Evolutionary conservation across 495 filamentous ascomycete genomes (phyloP).

Genomic region (Xylaria castorea): DNA sequence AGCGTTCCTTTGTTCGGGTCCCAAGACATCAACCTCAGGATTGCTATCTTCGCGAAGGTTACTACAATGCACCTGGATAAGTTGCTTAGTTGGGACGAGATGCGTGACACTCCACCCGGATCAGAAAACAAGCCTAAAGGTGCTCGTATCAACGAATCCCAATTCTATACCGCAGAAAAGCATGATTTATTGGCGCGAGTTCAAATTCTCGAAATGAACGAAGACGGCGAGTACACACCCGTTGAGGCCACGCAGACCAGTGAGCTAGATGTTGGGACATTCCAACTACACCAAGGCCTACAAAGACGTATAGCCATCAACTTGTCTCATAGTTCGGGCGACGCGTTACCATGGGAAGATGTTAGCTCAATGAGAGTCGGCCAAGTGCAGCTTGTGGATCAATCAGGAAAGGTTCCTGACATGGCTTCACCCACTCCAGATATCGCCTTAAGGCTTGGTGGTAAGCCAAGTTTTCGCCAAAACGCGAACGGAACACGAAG

Average conservation of each 20-base stretch:
- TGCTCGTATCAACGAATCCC: constrained; percentile 83
- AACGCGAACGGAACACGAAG: constrained; percentile 93
- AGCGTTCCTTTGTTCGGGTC: constrained; percentile 89
- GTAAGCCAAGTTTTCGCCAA: constrained; percentile 74
- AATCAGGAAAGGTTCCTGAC: constrained; percentile 82
- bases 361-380: constrained; percentile 77
- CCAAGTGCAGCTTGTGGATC: constrained; percentile 80
- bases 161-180: constrained; percentile 90
- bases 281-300: constrained; percentile 93
- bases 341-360: constrained; percentile 85
- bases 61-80: constrained; percentile 96
- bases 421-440: constrained; percentile 73
- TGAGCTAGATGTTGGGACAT: constrained; percentile 82
- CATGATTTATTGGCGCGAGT: constrained; percentile 90
- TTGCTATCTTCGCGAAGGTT: constrained; percentile 93
- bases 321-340: constrained; percentile 86
- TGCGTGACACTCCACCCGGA: constrained; percentile 73
- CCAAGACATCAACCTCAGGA: constrained; percentile 74
- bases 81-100: constrained; percentile 98
- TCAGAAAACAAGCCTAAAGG: constrained; percentile 65
- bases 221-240: constrained; percentile 87
- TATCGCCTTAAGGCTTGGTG: constrained; percentile 75
- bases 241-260: constrained; percentile 89
- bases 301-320: constrained; percentile 88
- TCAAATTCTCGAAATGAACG: constrained; percentile 88